Conservation (phyloP, 768 basidiomycete genomes). For the Rhizopogon vesiculosus region DNA sequence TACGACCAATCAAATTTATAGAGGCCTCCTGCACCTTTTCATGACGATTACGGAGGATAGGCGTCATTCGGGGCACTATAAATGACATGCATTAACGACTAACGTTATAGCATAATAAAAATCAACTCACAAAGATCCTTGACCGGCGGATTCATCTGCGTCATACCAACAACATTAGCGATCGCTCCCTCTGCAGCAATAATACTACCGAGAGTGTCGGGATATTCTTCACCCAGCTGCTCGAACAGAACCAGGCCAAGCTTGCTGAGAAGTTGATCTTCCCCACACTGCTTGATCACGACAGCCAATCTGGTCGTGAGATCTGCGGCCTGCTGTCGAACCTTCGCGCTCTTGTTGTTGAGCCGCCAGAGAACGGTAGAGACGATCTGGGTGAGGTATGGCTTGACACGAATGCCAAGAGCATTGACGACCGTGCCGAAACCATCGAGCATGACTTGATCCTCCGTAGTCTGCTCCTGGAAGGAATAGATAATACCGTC, state of each 20-base stretch:
- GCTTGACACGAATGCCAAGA: conserved; percentile 93
- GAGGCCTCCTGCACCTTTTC: conserved; percentile 99
- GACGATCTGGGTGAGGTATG: conserved; percentile 97
- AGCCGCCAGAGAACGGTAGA: conserved; percentile 53
- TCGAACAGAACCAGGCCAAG: too few species aligned
- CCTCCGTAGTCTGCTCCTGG: conserved; percentile 99
- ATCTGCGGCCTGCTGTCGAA: too few species aligned
- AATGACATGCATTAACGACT: conserved; percentile 4
- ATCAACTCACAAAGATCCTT: conserved; percentile 86
- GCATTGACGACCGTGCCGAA: conserved; percentile 96
- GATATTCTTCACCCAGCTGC: conserved; percentile 33
- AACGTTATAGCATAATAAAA: not conserved
- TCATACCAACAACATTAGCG: conserved; percentile 99
- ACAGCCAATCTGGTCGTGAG: too few species aligned
- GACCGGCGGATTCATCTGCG: conserved; percentile 99
- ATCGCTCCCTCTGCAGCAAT: conserved; percentile 99
- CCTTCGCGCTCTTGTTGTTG: too few species aligned
- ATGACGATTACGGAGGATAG: conserved; percentile 97
- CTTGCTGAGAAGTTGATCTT: too few species aligned
- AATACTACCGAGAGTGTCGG: conserved; percentile 96
- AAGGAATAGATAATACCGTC: conserved; percentile 99
- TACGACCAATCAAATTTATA: conserved; percentile 99
- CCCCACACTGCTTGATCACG: too few species aligned
- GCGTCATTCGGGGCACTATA: conserved; percentile 97
- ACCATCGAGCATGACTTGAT: conserved; percentile 98